phyloP scores from a whole-genome alignment of 805 yeast genomes.

The Diddensiella santjacobensis region DNA sequence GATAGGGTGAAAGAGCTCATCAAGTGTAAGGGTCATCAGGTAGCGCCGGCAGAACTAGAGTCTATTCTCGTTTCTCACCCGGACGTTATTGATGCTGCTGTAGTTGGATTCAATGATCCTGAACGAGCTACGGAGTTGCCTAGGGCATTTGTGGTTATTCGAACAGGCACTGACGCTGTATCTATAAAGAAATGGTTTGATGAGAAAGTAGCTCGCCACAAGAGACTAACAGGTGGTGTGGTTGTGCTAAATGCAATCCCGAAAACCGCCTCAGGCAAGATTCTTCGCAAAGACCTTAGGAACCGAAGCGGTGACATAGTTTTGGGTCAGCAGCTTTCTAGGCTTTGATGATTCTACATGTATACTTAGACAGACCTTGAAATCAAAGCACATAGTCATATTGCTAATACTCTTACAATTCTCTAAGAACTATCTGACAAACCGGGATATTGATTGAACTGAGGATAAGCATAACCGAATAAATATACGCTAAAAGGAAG shows the following conservation, averaged over 20 bases:
- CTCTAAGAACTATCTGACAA: too few relatives aligned
- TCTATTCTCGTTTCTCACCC: constrained; percentile 71
- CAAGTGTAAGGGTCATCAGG: constrained; percentile 68
- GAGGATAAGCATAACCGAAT: too few relatives aligned
- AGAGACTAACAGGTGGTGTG: constrained; percentile 44
- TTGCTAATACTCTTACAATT: too few relatives aligned
- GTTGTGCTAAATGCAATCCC: constrained; percentile 79
- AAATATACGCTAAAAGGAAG: too few relatives aligned
- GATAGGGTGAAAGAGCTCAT: constrained; percentile 34
- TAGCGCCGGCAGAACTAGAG: constrained; percentile 93
- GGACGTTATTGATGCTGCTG: constrained; percentile 81
- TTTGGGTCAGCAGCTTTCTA: not conserved
- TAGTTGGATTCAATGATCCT: constrained; percentile 64
- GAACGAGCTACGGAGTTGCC: constrained; percentile 74
- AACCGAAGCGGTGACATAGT: constrained; percentile 36
- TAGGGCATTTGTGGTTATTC: constrained; percentile 35
- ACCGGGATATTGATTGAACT: too few relatives aligned
- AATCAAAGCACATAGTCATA: too few relatives aligned
- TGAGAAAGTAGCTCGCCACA: constrained; percentile 35
- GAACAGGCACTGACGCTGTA: constrained; percentile 21
- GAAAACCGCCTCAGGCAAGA: constrained; percentile 92
- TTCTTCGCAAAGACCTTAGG: constrained; percentile 85
- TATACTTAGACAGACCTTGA: too few relatives aligned
- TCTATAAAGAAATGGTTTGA: constrained; percentile 34
- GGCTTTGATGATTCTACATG: not conserved